Percentiles rank a stretch among this genome's conserved stretches.
Conservation (phyloP, 2,329 filamentous ascomycete genomes). For the Huntiella savannae region DNA sequence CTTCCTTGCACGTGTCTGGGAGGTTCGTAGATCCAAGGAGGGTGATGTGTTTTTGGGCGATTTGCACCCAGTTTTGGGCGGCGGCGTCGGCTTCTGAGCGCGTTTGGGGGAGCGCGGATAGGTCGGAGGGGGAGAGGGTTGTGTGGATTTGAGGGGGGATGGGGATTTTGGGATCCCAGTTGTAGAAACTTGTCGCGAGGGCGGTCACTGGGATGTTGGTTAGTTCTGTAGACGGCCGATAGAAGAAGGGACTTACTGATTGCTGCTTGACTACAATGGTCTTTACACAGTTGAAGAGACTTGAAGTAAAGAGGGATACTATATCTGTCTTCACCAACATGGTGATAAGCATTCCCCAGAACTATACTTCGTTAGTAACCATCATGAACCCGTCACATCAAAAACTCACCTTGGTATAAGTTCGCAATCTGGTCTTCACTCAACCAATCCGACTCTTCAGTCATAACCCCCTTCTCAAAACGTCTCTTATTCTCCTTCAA, state of each 20-base stretch:
- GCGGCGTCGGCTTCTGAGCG: conserved; percentile 4
- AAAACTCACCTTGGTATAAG: conserved; percentile 41
- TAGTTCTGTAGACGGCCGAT: background rate
- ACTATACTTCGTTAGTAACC: conserved; percentile 22
- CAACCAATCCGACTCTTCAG: conserved; percentile 54
- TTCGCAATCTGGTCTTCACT: conserved; percentile 53
- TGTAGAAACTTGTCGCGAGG: conserved; percentile 10
- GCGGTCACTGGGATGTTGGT: conserved; percentile 4
- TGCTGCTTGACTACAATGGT: conserved; percentile 58
- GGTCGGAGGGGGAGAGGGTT: conserved; percentile 5
- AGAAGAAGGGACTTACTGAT: conserved; percentile 36
- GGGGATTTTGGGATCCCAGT: conserved; percentile 3
- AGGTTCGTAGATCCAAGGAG: background rate
- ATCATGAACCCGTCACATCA: no score
- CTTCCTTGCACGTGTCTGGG: conserved; percentile 7
- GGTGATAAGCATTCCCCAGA: conserved; percentile 57
- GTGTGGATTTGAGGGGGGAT: conserved; percentile 5
- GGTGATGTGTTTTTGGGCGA: conserved; percentile 4
- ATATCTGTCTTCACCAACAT: conserved; percentile 4
- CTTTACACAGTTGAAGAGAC: conserved; percentile 48
- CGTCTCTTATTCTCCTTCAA: conserved; percentile 56
- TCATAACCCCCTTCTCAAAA: conserved; percentile 45
- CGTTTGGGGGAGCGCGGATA: conserved; percentile 6
- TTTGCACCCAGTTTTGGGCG: conserved; percentile 8
- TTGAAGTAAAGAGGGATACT: conserved; percentile 66